Conservation (phyloP, 768 basidiomycete species). For the Neoboletus magnificus region DNA sequence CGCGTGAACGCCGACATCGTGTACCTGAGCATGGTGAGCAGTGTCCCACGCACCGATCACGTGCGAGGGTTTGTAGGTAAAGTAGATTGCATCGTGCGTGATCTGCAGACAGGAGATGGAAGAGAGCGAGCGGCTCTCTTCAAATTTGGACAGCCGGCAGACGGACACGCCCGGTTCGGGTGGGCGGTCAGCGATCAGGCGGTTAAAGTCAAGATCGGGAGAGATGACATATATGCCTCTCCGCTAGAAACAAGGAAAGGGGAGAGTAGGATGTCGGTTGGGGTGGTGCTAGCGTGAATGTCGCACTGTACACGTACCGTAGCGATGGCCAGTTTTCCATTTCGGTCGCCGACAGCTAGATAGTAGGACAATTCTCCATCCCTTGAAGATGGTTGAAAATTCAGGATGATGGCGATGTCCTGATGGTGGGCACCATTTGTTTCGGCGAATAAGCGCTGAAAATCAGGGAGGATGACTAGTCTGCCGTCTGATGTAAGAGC, state of each 20-base stretch:
- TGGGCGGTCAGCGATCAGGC: slow-evolving; percentile 27
- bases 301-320: slow-evolving; percentile 34
- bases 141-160: slow-evolving; percentile 15
- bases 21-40: not conserved
- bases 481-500: slow-evolving; percentile 28
- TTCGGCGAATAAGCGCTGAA: slow-evolving; percentile 24
- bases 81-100: slow-evolving; percentile 49
- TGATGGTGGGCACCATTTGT: slow-evolving; percentile 39
- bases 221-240: slow-evolving; percentile 29
- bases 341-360: slow-evolving; percentile 42
- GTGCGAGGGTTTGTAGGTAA: slow-evolving; percentile 34
- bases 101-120: slow-evolving; percentile 52
- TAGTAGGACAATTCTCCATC: slow-evolving; percentile 38
- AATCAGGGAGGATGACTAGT: slow-evolving; percentile 28
- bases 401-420: slow-evolving; percentile 28
- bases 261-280: not conserved
- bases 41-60: not conserved
- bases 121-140: slow-evolving; percentile 14
- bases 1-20: not conserved
- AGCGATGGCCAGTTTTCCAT: slow-evolving; percentile 43
- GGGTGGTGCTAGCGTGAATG: not conserved
- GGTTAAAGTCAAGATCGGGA: slow-evolving; percentile 21
- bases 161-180: slow-evolving; percentile 32
- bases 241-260: not conserved
- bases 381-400: slow-evolving; percentile 20